Evolutionary conservation across 139 green algal species (phyloP), one percentile per base, ranked within the genome.

Genomic region (Trebouxia sp.): DNA sequence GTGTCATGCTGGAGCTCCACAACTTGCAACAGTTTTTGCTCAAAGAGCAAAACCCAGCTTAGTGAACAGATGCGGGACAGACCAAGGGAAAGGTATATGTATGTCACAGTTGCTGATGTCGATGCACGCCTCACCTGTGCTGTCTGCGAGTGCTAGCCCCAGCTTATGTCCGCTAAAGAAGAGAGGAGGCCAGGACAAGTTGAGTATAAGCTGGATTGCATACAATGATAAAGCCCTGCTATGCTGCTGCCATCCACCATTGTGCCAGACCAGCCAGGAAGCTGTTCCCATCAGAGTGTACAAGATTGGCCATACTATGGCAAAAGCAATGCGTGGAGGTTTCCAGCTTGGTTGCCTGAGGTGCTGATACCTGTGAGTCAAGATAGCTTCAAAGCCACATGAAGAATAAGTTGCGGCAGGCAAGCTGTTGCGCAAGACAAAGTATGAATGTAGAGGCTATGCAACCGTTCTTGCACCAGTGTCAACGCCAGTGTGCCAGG

Each of bases 101-200:
- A n/a, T n/a, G n/a, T n/a, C n/a, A n/a, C n/a, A n/a, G n/a, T n/a
- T n/a, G n/a, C n/a, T n/a, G n/a, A n/a, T n/a, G n/a, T n/a, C n/a
- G n/a, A n/a, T n/a, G n/a, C n/a, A n/a, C n/a, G n/a, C n/a, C 75
- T 62, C 30, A 82, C 77, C 56, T 51, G 70, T 47, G 56, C 30
- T 51, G 15, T 82, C 77, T 50, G 39, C 55, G 10, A 78, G 65
- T 17, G 78, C 78, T 30, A 69, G 17, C 0, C 58, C 43, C 32
- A 83, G 43, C 55, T 55, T 77, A 24, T 67, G 56, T 22, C 45
- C 65, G 8, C 53, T 58, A 38, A 83, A 83, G 65, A 83, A 83
- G 6, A 77, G 28, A 7, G 43, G 78, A 15, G 43, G 42, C 78
- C 78, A 83, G 30, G 65, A 38, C 45, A 83, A 20, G 47, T 83